phyloP scores from a whole-genome alignment of 2,329 filamentous ascomycete species.

The Aspergillus jensenii region DNA sequence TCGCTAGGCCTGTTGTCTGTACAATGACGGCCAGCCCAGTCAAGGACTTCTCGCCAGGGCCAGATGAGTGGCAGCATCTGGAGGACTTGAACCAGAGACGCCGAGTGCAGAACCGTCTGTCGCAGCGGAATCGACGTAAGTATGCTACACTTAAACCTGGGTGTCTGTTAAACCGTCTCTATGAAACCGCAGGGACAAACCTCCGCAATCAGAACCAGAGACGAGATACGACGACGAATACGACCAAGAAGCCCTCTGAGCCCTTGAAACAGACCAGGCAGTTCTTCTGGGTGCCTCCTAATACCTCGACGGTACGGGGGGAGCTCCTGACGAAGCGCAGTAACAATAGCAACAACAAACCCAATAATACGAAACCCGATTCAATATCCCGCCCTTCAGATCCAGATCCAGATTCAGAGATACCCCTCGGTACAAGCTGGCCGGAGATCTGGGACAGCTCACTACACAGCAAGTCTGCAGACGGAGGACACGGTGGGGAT shows the following conservation, averaged over 20 bases:
- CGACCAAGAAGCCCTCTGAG: neutral
- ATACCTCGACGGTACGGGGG: neutral
- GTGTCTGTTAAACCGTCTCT: too few species aligned
- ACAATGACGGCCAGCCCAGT: neutral
- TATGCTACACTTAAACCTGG: neutral
- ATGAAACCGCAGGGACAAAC: neutral
- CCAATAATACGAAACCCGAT: neutral
- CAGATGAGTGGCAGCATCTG: neutral
- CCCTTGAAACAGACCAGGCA: neutral
- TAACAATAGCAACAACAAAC: too few species aligned
- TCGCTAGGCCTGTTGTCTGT: too few species aligned
- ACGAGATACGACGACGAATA: neutral
- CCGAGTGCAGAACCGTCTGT: neutral
- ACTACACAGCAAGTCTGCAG: neutral
- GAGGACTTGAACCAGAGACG: neutral
- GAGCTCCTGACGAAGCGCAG: neutral
- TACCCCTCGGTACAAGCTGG: neutral
- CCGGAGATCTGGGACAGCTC: neutral
- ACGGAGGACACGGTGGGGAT: neutral
- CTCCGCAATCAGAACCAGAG: neutral
- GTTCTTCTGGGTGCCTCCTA: neutral
- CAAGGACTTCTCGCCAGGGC: neutral
- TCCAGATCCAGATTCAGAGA: neutral
- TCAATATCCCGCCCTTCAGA: neutral
- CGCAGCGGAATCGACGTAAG: neutral